Percentiles rank a stretch among this genome's conserved stretches.
Conservation (phyloP, 1,139 yeast species). For the Geotrichum australiense region DNA sequence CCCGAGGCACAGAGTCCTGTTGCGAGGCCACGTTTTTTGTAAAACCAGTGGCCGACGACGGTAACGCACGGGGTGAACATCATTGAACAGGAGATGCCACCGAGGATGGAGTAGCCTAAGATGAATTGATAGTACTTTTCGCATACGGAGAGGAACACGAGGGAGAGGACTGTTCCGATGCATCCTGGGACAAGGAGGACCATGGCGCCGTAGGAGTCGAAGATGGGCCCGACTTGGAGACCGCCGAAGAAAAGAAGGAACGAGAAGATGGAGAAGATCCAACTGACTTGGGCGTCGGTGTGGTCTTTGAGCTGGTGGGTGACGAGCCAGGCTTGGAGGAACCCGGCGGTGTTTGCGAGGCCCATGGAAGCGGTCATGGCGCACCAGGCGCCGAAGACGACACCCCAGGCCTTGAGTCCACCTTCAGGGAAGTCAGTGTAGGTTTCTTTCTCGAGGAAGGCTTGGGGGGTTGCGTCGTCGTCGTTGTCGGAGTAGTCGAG, state of each 20-base stretch:
- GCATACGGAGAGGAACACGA: constrained; percentile 50
- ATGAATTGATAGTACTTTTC: constrained; percentile 51
- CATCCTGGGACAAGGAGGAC: constrained; percentile 39
- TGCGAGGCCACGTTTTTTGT: constrained; percentile 48
- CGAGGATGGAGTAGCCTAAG: constrained; percentile 48
- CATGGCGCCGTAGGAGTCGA: constrained; percentile 41
- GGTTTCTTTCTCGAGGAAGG: constrained; percentile 4
- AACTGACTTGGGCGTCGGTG: constrained; percentile 45
- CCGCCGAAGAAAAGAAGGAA: constrained; percentile 54
- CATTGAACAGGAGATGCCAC: constrained; percentile 53
- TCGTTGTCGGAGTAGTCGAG: too few relatives aligned
- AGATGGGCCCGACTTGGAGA: constrained; percentile 53
- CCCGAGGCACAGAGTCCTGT: constrained; percentile 54
- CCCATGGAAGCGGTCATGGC: constrained; percentile 59
- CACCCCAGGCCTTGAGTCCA: constrained; percentile 50
- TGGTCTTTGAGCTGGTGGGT: constrained; percentile 42
- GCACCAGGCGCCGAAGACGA: constrained; percentile 54
- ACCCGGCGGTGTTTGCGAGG: constrained; percentile 51
- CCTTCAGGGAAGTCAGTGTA: constrained; percentile 54
- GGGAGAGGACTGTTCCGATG: constrained; percentile 41
- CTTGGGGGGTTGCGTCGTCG: too few relatives aligned
- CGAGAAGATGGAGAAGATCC: constrained; percentile 56
- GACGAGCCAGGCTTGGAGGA: constrained; percentile 51
- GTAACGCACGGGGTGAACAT: constrained; percentile 56
- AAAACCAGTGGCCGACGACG: constrained; percentile 57